phyloP scores from a whole-genome alignment of 495 filamentous ascomycete genomes.

The Lindgomyces ingoldianus region DNA sequence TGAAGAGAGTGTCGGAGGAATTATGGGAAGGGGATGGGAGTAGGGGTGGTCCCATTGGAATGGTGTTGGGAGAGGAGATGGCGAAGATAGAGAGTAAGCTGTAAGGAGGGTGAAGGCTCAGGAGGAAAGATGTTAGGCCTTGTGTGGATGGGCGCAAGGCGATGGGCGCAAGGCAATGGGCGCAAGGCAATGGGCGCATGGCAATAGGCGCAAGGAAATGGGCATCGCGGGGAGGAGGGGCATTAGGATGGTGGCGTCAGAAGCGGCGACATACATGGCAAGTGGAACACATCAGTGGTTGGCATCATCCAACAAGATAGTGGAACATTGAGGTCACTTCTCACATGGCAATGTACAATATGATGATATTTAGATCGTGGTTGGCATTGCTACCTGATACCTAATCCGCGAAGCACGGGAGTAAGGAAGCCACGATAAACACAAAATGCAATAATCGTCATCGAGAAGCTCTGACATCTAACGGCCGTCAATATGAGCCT shows the following conservation, averaged over 20 bases:
- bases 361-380: conserved; percentile 18
- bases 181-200: too few relatives aligned
- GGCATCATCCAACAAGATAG: too few relatives aligned
- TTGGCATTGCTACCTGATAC: conserved; percentile 24
- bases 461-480: conserved; percentile 28
- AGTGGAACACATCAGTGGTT: too few relatives aligned
- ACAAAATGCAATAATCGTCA: conserved; percentile 5
- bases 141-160: too few relatives aligned
- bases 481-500: conserved; percentile 20
- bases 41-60: conserved; percentile 58
- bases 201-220: too few relatives aligned
- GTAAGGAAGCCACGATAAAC: conserved; percentile 26
- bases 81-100: conserved; percentile 38
- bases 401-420: conserved; percentile 5
- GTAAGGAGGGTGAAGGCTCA: conserved; percentile 1
- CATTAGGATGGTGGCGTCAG: too few relatives aligned
- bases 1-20: conserved; percentile 42
- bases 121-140: too few relatives aligned
- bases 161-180: too few relatives aligned
- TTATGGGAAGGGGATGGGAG: conserved; percentile 67
- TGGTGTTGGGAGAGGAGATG: conserved; percentile 57
- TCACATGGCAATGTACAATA: neutral
- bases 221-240: too few relatives aligned
- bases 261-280: too few relatives aligned
- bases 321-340: too few relatives aligned